Evolutionary conservation across 1,139 yeast species (phyloP).

Genomic region (Yamadazyma sp.): DNA sequence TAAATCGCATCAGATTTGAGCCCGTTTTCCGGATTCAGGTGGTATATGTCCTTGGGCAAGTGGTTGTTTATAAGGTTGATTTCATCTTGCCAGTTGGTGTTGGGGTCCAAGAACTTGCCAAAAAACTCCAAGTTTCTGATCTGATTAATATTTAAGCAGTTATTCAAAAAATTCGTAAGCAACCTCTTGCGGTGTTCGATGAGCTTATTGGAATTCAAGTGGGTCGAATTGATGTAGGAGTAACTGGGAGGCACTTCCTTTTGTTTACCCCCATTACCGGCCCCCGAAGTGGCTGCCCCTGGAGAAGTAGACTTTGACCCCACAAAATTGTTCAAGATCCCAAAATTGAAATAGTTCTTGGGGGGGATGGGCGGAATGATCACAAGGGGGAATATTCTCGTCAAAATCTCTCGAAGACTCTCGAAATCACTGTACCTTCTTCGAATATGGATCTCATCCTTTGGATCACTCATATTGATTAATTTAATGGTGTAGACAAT

Average conservation of each 20-base stretch:
- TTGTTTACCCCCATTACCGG: conserved; percentile 4
- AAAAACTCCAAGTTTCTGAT: conserved; percentile 64
- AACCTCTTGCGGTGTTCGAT: conserved; percentile 72
- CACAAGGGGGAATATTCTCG: conserved; percentile 75
- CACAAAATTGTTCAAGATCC: conserved; percentile 37
- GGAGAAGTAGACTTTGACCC: conserved; percentile 8
- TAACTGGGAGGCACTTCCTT: conserved; percentile 19
- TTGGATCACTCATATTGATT: conserved; percentile 29
- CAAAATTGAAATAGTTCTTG: conserved; percentile 59
- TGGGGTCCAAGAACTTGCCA: conserved; percentile 79
- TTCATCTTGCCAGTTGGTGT: conserved; percentile 72
- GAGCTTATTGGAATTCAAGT: conserved; percentile 39
- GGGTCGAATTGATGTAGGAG: conserved; percentile 46
- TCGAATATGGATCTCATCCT: conserved; percentile 60
- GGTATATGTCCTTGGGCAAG: conserved; percentile 43
- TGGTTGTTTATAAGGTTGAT: conserved; percentile 38
- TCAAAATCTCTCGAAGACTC: conserved; percentile 66
- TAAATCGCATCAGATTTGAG: conserved; percentile 59
- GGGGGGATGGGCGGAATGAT: conserved; percentile 95
- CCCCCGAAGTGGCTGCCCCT: conserved; percentile 3
- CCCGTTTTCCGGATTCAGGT: conserved; percentile 58
- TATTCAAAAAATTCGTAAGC: conserved; percentile 72
- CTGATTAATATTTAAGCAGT: conserved; percentile 61
- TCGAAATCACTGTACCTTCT: conserved; percentile 93
- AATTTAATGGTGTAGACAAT: conserved; percentile 77